Base-by-base conservation (phyloP, 768 basidiomycete species). In the Amylocystis lapponica region DNA sequence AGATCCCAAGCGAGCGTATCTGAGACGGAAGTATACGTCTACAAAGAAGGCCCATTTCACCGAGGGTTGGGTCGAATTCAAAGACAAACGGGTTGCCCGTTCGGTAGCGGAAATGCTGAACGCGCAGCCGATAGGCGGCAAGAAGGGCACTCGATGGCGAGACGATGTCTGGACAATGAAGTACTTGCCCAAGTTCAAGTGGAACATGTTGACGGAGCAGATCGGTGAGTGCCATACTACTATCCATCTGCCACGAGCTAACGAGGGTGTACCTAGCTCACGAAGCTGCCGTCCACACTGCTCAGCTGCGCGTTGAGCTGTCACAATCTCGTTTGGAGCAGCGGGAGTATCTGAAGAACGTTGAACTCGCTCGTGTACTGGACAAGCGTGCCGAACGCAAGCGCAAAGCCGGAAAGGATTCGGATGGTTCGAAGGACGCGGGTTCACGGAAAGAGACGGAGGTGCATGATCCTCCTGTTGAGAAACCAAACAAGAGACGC, bases 111-210 rank as follows among this genome's bases (percentile, higher is more conserved):
- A 80, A 43, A 91, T 98, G 90, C 70, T 99, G 51, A 99, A 99
- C 59, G 96, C 94, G 2, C 83, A 93, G 56, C 78, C 91, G 1
- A 93, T 99, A 47, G 96, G 95, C 22, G 92, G 91, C 2, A 94
- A 91, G 70, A 92, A 91, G 61, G 84, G 86, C 5, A 75, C 80
- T 2, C 72, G 90, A 45, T 97, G 91, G 89, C 73, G 90, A 59
- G 95, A 98, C 58, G 96, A 99, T 52, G 82, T 99, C 7, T 99
- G 96, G 96, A 97, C 96, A 44, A 95, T 98, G 92, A 95, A 95
- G 60, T 99, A 99, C 62, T 69, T 99, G 45, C 94, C 94, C 8
- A 86, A 81, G 57, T 99, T 98, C 74, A 96, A 94, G 57, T 99
- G 96, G 96, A 82, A 86, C 64, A 96, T 96, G 95, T 70, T 99